phyloP scores from a whole-genome alignment of 768 basidiomycete species.

The Boletales sp. region DNA sequence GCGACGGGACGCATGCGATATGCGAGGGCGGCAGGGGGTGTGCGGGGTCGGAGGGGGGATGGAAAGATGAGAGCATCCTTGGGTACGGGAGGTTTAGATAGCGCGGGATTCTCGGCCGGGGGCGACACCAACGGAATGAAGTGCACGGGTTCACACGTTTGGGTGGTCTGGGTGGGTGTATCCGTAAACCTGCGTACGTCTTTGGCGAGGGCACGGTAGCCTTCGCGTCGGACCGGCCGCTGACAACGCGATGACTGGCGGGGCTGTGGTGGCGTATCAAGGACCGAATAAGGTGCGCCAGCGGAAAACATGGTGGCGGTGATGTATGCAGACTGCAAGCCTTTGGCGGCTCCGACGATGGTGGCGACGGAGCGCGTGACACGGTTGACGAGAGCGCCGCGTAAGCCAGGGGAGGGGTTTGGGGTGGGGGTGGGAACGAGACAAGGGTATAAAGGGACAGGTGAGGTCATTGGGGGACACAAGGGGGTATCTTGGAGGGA shows the following conservation, averaged over 20 bases:
- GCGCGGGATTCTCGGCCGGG: slow-evolving; percentile 25
- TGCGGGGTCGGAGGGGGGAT: slow-evolving; percentile 40
- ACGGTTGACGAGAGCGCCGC: slow-evolving; percentile 18
- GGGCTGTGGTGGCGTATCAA: slow-evolving; percentile 17
- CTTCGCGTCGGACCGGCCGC: slow-evolving; percentile 28
- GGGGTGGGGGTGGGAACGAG: slow-evolving; percentile 5
- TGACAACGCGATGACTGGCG: slow-evolving; percentile 8
- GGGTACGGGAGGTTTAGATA: slow-evolving; percentile 25
- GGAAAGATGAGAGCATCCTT: slow-evolving; percentile 40
- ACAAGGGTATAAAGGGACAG: slow-evolving; percentile 10
- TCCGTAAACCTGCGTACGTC: slow-evolving; percentile 45
- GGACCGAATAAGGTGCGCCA: slow-evolving; percentile 23
- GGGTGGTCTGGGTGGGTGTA: slow-evolving; percentile 6
- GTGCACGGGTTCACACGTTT: slow-evolving; percentile 27
- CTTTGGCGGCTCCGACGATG: slow-evolving; percentile 50
- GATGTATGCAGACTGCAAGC: slow-evolving; percentile 58
- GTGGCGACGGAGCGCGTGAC: slow-evolving; percentile 37
- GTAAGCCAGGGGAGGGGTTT: slow-evolving; percentile 7
- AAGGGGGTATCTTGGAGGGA: slow-evolving; percentile 39
- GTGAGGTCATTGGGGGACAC: slow-evolving; percentile 8
- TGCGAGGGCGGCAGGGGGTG: slow-evolving; percentile 27
- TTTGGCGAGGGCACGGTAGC: slow-evolving; percentile 40
- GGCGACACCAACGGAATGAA: slow-evolving; percentile 41
- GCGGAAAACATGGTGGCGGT: slow-evolving; percentile 49
- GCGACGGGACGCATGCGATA: slow-evolving; percentile 55